Conservation (phyloP, 2,329 filamentous ascomycete species). For the Cladophialophora psammophila region DNA sequence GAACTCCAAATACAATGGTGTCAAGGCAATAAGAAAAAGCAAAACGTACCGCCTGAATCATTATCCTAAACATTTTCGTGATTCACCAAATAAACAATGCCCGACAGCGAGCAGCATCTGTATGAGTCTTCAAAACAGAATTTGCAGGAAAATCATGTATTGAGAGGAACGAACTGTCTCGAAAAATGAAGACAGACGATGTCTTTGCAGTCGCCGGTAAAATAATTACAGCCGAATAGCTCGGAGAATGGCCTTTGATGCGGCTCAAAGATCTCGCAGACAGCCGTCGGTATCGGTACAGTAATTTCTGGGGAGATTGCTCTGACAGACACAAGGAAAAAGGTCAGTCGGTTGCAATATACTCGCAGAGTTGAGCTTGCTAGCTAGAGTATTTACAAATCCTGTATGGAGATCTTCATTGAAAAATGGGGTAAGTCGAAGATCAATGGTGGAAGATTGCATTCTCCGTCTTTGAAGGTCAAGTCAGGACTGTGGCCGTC, state of each 20-base stretch:
- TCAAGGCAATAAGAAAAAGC: neutral
- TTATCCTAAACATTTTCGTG: neutral
- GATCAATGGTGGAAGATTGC: neutral
- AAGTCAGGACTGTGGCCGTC: neutral
- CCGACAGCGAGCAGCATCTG: neutral
- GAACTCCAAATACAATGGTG: neutral
- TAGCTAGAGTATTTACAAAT: neutral
- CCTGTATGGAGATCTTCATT: neutral
- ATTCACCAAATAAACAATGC: neutral
- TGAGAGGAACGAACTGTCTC: too few relatives aligned
- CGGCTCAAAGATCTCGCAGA: constrained; percentile 7
- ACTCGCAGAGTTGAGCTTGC: neutral
- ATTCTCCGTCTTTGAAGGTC: neutral
- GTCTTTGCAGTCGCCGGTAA: neutral
- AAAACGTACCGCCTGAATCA: neutral
- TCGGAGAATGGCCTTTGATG: neutral
- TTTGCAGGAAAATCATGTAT: neutral
- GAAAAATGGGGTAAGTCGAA: neutral
- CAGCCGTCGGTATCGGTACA: neutral
- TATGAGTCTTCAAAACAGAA: neutral
- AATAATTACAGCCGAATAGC: neutral
- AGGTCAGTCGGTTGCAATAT: neutral
- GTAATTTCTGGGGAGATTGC: neutral
- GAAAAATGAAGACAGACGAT: neutral
- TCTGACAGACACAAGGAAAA: neutral